Evolutionary conservation across 2,329 filamentous ascomycete genomes (phyloP).

Genomic region (Cladosporium velox): DNA sequence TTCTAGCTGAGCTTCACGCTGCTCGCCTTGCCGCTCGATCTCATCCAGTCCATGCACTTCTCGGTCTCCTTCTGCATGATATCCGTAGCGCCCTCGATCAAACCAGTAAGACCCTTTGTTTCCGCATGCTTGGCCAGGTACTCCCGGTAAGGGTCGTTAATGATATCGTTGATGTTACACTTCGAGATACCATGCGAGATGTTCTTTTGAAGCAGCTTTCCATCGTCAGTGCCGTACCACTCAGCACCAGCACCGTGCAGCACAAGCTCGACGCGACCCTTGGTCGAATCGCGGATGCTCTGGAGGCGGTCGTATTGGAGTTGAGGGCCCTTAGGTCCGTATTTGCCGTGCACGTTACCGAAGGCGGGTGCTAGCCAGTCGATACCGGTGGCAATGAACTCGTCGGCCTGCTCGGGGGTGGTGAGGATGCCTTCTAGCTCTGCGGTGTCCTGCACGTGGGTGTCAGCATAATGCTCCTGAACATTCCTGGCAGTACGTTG

Average conservation of each 20-base stretch:
- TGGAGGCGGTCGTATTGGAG: conserved; percentile 41
- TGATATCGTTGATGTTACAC: conserved; percentile 60
- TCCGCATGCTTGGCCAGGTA: conserved; percentile 27
- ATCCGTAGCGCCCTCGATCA: conserved; percentile 36
- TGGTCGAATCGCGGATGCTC: conserved; percentile 39
- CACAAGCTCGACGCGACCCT: conserved; percentile 51
- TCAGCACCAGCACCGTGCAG: conserved; percentile 62
- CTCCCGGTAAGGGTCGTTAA: conserved; percentile 44
- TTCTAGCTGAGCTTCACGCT: conserved; percentile 13
- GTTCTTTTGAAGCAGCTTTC: conserved; percentile 50
- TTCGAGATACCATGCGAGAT: conserved; percentile 57
- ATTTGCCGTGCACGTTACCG: conserved; percentile 38
- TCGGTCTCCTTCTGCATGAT: conserved; percentile 33
- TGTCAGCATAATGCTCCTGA: neutral
- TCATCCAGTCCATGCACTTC: conserved; percentile 27
- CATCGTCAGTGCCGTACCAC: conserved; percentile 38
- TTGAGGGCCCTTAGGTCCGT: conserved; percentile 36
- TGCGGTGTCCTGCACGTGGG: conserved; percentile 25
- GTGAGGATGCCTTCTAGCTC: conserved; percentile 35
- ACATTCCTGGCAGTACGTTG: neutral
- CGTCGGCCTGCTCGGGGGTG: conserved; percentile 33
- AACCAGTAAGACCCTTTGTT: conserved; percentile 31
- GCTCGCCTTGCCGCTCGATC: conserved; percentile 20
- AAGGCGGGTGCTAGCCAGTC: conserved; percentile 38
- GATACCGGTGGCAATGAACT: conserved; percentile 36